Base-by-base conservation (phyloP, 768 basidiomycete genomes). In the Pilatotrama ljubarskyi region DNA sequence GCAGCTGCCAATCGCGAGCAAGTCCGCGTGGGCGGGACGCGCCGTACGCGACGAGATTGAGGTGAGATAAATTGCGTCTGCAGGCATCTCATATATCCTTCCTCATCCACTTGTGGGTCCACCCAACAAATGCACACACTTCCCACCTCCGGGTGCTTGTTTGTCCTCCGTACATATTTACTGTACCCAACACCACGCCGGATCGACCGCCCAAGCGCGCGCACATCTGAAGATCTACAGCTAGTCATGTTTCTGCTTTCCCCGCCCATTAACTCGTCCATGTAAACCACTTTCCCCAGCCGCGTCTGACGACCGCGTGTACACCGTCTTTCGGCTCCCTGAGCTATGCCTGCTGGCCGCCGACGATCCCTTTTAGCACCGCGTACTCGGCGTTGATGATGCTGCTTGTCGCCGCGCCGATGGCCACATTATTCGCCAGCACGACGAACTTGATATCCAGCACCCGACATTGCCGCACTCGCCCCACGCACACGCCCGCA, bases 361-460 rank as follows among this genome's bases (percentile, higher is more conserved):
- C 55, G 58, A 81, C 59, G 47, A 86, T 61, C 15, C 89, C 90
- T 75, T 88, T 93, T 41, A 88, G 71, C 6, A 94, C 84, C n/a
- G 95, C 95, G n/a, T 90, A 76, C 77, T 98, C 95, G 2, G 96
- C 96, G 70, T 98, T 99, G 68, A 98, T 95, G 70, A 99, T 91
- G 64, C 90, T 93, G 64, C 91, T 94, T 49, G 97, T 99, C 51
- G 97, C 96, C 20, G 97, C 96, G 8, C 97, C 96, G 65, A 98
- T 91, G 55, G 87, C 86, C 62, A 98, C 95, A 70, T 98, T 98
- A 73, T 97, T 95, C 60, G 88, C 83, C 51, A 98, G 78, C 25
- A 93, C 88, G 38, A 97, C 90, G 70, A 98, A 97, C 77, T 97
- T 97, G 80, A 98, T 83, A 72, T 99, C 97, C 51, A 99, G 72